phyloP scores from a whole-genome alignment of 192 early-diverging fungal species.

The Backusella psychrophila region DNA sequence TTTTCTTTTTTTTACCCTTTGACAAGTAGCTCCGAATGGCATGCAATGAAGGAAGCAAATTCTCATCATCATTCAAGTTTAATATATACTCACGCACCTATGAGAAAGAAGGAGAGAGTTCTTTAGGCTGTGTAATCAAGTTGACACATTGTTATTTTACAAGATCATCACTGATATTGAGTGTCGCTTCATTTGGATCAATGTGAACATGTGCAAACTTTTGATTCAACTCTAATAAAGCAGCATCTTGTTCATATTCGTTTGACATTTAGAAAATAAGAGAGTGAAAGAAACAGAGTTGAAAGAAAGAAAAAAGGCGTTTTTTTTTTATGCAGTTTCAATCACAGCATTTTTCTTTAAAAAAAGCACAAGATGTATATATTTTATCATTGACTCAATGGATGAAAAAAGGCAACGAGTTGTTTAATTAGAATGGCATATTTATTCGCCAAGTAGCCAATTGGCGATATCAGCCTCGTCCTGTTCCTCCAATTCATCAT shows the following conservation, averaged over 20 bases:
- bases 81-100: neutral
- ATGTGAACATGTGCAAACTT: neutral
- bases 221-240: neutral
- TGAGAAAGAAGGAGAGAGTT: neutral
- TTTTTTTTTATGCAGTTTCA: neutral
- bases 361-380: too few species aligned
- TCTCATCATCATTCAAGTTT: neutral
- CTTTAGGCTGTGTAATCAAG: too few species aligned
- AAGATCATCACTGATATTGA: neutral
- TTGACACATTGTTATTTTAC: too few species aligned
- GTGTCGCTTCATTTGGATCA: neutral
- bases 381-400: too few species aligned
- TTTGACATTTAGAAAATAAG: neutral
- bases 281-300: too few species aligned
- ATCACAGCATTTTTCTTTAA: too few species aligned
- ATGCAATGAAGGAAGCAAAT: neutral
- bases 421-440: too few species aligned
- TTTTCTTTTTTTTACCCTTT: neutral
- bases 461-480: conserved; percentile 33
- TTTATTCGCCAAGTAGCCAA: conserved; percentile 37
- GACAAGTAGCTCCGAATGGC: neutral
- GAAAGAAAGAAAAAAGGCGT: neutral
- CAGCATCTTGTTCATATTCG: neutral
- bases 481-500: conserved; percentile 37
- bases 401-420: too few species aligned